Evolutionary conservation across 2,329 filamentous ascomycete genomes (phyloP).

Genomic region (Aspergillus arachidicola): DNA sequence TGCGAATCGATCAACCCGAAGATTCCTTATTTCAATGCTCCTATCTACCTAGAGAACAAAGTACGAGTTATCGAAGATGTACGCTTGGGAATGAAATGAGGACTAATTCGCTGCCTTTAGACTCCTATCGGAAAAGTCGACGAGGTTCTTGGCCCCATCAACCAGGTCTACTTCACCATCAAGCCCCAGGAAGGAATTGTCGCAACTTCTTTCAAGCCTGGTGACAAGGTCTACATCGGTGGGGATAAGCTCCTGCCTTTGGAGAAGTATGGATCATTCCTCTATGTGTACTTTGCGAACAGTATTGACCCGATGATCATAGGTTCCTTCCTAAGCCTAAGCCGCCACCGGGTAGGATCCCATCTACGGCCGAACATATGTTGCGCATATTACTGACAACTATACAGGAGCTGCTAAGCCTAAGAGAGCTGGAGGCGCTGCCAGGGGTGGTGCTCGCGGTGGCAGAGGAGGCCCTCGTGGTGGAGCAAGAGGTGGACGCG

Average conservation of each 20-base stretch:
- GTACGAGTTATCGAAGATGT: conserved; percentile 44
- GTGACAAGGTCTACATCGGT: conserved; percentile 96
- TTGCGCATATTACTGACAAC: conserved; percentile 21
- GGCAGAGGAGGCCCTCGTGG: conserved; percentile 44
- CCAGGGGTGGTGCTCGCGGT: conserved; percentile 49
- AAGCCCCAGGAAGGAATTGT: conserved; percentile 97
- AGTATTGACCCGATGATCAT: conserved; percentile 20
- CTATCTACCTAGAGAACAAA: conserved; percentile 99
- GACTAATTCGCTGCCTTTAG: conserved; percentile 43
- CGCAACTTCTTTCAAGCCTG: conserved; percentile 88
- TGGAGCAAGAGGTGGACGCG: conserved; percentile 36
- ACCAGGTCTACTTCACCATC: conserved; percentile 97
- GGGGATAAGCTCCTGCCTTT: conserved; percentile 92
- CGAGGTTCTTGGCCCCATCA: conserved; percentile 95
- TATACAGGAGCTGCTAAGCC: conserved; percentile 67
- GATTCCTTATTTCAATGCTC: conserved; percentile 98
- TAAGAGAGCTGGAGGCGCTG: conserved; percentile 67
- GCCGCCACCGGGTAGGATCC: conserved; percentile 55
- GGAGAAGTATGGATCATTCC: conserved; percentile 64
- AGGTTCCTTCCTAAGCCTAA: conserved; percentile 94
- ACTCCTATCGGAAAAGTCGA: conserved; percentile 94
- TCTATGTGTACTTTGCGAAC: neutral
- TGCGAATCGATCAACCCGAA: conserved; percentile 95
- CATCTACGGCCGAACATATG: neutral
- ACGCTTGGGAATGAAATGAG: neutral